Percentiles rank a stretch among this genome's conserved stretches.
Conservation (phyloP, 352 stramenopile species). For the Phytophthora chlamydospora region DNA sequence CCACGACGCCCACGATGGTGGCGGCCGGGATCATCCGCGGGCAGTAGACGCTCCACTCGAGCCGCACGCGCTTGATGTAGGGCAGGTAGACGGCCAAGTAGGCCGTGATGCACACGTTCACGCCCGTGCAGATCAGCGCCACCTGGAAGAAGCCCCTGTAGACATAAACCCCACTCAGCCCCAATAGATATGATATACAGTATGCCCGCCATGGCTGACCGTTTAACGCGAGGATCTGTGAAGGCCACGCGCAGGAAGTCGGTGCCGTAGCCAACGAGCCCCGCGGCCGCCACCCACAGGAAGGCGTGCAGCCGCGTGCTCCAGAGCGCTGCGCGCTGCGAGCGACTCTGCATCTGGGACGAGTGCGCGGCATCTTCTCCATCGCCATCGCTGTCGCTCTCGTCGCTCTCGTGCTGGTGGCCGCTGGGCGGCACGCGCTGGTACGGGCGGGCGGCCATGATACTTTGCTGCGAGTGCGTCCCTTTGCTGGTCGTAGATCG, state of each 20-base stretch:
- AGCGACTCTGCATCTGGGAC: slow-evolving; percentile 32
- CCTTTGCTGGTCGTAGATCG: slow-evolving; percentile 7
- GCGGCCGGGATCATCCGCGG: slow-evolving; percentile 91
- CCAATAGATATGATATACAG: background rate
- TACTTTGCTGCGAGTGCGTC: background rate
- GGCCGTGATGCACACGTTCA: slow-evolving; percentile 87
- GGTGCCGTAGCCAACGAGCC: slow-evolving; percentile 58
- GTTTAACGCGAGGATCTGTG: slow-evolving; percentile 57
- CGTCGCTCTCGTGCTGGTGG: slow-evolving; percentile 43
- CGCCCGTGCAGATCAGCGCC: slow-evolving; percentile 72
- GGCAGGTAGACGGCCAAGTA: slow-evolving; percentile 90
- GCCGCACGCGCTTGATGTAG: slow-evolving; percentile 78
- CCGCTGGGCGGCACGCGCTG: slow-evolving; percentile 56
- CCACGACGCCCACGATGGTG: slow-evolving; percentile 72
- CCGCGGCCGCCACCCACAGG: slow-evolving; percentile 70
- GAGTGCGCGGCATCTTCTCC: slow-evolving; percentile 38
- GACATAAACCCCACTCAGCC: background rate
- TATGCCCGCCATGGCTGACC: slow-evolving; percentile 31
- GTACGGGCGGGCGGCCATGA: slow-evolving; percentile 44
- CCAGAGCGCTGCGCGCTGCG: slow-evolving; percentile 55
- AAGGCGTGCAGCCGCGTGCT: slow-evolving; percentile 81
- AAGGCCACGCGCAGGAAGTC: slow-evolving; percentile 80
- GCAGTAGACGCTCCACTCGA: slow-evolving; percentile 94
- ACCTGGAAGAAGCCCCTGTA: slow-evolving; percentile 83
- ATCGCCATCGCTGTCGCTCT: slow-evolving; percentile 44